Percentiles rank a stretch among this genome's conserved stretches.
Evolutionary conservation across 2,329 filamentous ascomycete species (phyloP).

Genomic region (Microsporum audouinii): DNA sequence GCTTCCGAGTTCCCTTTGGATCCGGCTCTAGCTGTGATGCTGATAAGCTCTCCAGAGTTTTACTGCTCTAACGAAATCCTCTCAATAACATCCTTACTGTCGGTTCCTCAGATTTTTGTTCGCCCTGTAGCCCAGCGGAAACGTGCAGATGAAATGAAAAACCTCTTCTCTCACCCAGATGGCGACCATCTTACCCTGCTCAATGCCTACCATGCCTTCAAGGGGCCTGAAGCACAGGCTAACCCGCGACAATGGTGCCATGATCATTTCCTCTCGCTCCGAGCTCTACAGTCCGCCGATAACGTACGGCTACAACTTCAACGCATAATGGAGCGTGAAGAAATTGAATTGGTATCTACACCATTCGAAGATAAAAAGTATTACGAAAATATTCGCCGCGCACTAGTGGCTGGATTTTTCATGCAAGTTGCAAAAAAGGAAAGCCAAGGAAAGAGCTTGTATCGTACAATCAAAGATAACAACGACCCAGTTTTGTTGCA

Average conservation of each 20-base stretch:
- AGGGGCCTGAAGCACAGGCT: constrained; percentile 55
- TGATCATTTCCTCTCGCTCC: constrained; percentile 85
- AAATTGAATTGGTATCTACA: constrained; percentile 75
- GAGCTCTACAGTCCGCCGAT: constrained; percentile 82
- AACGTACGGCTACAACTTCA: constrained; percentile 85
- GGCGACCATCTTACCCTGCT: constrained; percentile 93
- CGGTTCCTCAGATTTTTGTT: constrained; percentile 86
- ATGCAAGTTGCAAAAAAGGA: constrained; percentile 99
- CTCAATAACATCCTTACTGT: constrained; percentile 85
- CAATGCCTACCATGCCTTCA: constrained; percentile 98
- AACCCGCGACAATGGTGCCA: constrained; percentile 89
- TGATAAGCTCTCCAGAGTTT: constrained; percentile 94
- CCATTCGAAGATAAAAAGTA: constrained; percentile 93
- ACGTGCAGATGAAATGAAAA: constrained; percentile 95
- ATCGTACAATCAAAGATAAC: constrained; percentile 82
- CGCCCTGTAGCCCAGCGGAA: constrained; percentile 76
- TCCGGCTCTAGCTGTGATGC: constrained; percentile 88
- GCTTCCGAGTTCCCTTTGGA: constrained; percentile 95
- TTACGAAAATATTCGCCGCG: constrained; percentile 91
- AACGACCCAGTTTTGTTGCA: constrained; percentile 88
- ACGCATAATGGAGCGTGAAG: constrained; percentile 91
- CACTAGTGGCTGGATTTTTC: constrained; percentile 90
- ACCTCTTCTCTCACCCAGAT: constrained; percentile 79
- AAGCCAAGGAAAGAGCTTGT: constrained; percentile 66
- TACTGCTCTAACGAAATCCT: constrained; percentile 98